These are phyloP conservation scores for Sclerotinia minor DNA, from an alignment of 2,329 filamentous ascomycete species.

Conservation along the genomic window DNA sequence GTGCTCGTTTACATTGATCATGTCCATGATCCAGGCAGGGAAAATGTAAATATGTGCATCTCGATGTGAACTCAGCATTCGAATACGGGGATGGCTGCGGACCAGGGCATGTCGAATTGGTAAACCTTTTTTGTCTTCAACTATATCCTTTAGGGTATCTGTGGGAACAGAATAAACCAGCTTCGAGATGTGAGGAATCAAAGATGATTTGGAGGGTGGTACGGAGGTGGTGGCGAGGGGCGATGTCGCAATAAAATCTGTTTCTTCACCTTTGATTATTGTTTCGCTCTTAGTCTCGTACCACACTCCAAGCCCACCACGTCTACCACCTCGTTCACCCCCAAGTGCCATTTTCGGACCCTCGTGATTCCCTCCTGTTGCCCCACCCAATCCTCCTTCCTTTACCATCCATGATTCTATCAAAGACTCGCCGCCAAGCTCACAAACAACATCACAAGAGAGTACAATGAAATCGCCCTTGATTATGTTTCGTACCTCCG, in stretches of 20 bases:
- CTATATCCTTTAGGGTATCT: constrained; percentile 81
- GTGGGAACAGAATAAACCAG: constrained; percentile 85
- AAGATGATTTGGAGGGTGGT: constrained; percentile 60
- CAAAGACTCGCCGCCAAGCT: constrained; percentile 78
- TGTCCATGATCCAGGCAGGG: constrained; percentile 85
- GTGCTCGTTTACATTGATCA: constrained; percentile 74
- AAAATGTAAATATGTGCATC: constrained; percentile 96
- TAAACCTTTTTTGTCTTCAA: constrained; percentile 71
- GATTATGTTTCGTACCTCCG: constrained; percentile 76
- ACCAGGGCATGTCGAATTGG: constrained; percentile 76
- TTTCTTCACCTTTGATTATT: constrained; percentile 84
- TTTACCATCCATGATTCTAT: constrained; percentile 92
- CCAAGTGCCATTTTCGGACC: constrained; percentile 51
- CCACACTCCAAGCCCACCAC: constrained; percentile 85
- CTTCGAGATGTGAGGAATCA: constrained; percentile 70
- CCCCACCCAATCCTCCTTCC: constrained; percentile 66
- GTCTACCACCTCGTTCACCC: constrained; percentile 59
- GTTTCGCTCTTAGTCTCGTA: constrained; percentile 81
- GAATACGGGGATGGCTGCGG: constrained; percentile 70
- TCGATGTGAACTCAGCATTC: constrained; percentile 79
- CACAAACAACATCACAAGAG: constrained; percentile 91
- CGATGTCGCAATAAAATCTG: constrained; percentile 83
- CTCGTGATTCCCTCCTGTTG: constrained; percentile 52
- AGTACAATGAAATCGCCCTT: constrained; percentile 86
- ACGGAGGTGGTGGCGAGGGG: constrained; percentile 61